These are phyloP conservation scores for Carex scoparia DNA, from an alignment of 176 grass and related monocot genomes.

Conservation along the genomic window DNA sequence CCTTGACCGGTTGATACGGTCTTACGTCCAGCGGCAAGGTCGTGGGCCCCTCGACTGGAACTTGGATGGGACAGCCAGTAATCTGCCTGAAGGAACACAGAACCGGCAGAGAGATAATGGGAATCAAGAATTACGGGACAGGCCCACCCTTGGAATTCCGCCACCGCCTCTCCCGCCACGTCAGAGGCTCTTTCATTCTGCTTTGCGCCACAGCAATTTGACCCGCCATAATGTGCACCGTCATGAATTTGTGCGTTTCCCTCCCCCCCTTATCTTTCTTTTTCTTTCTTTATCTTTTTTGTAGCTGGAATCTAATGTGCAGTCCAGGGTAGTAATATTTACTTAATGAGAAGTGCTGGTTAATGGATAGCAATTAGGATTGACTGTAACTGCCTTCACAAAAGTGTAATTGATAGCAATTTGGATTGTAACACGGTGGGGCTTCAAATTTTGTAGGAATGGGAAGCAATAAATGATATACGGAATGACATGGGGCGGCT, in stretches of 20 bases:
- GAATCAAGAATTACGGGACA: slow-evolving; percentile 46
- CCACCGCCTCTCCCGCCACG: slow-evolving; percentile 76
- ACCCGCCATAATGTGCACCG: slow-evolving; percentile 50
- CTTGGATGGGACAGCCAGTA: slow-evolving; percentile 33
- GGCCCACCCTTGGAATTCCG: slow-evolving; percentile 53
- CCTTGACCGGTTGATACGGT: slow-evolving; percentile 88
- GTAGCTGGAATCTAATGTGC: background rate
- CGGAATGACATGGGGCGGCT: slow-evolving; percentile 77
- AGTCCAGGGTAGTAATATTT: background rate
- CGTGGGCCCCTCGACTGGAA: slow-evolving; percentile 63
- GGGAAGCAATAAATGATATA: slow-evolving; percentile 85
- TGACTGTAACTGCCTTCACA: background rate
- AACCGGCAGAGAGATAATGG: slow-evolving; percentile 58
- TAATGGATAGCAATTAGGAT: background rate
- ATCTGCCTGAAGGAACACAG: slow-evolving; percentile 52
- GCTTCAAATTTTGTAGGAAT: slow-evolving; percentile 56
- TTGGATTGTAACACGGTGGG: background rate
- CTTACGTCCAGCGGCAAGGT: slow-evolving; percentile 71
- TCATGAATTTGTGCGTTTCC: slow-evolving; percentile 42
- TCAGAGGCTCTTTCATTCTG: slow-evolving; percentile 66
- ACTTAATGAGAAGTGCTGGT: background rate
- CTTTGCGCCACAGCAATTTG: slow-evolving; percentile 61
- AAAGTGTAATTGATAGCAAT: background rate
- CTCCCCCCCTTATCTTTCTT: slow-evolving; percentile 14
- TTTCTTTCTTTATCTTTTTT: background rate